Base-by-base conservation (phyloP, 495 filamentous ascomycete species). In the Tetracladium setigerum region DNA sequence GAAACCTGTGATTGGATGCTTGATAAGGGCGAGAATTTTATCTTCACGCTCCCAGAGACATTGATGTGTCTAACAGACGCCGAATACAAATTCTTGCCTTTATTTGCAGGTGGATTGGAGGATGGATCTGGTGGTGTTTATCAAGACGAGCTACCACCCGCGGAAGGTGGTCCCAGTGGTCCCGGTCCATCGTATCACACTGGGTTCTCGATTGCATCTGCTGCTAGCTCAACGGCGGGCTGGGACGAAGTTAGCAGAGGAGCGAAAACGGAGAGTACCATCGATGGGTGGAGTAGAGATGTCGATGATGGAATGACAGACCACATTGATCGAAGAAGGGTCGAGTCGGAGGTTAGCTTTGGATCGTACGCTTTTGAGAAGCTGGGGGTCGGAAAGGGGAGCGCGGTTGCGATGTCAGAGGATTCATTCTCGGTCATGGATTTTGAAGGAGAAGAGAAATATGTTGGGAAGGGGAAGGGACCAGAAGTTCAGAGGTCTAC, bases 51-150 rank as follows among this genome's bases (percentile, higher is more conserved):
- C 0, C 66, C 62, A 11, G 68, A 72, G 30, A 72, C 65, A 7
- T 55, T 82, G 0, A 63, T 67, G 15, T 71, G 69, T 34, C 61
- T 82, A 1, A 52, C 55, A 1, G 70, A 77, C 0, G 60, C 69
- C 5, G 74, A 82, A 47, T 73, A 60, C 48, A 68, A 65, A 17
- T 79, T 65, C 38, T 60, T 79, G 3, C 76, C 77, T 0, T 51
- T 79, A 9, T 80, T 72, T 70, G 74, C 76, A 0, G 78, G 71
- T 4, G 78, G 76, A 2, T 58, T 69, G 41, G 73, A 79, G 38
- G 77, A 79, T 50, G 75, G 62, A 2, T 67, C 63, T 1, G 77
- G 75, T 4, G 76, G 71, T 5, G 76, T 78, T 10, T 78, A 72
- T 49, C 49, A 58, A 1, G 65, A 69, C 30, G 54, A 56, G 7